Evolutionary conservation across 1,284 basidiomycete species (phyloP), one percentile per base, ranked within the genome.

Genomic region (Naganishia cerealis): DNA sequence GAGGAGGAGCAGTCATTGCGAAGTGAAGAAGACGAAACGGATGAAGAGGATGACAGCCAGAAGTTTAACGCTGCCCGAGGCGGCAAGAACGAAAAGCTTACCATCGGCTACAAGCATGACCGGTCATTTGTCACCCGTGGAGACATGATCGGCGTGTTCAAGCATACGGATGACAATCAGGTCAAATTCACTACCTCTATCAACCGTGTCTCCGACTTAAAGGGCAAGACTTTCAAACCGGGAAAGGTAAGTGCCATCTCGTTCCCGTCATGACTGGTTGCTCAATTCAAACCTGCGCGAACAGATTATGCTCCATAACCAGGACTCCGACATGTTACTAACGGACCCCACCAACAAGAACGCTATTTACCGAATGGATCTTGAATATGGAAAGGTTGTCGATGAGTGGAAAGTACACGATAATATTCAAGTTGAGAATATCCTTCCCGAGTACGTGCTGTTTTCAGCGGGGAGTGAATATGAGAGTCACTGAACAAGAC

Each of bases 321-420:
- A 96, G 86, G 96, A 99, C 79, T 86, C 88, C 43, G 92, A 93
- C 81, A 94, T 99, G 93, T 84, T 99, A 65, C 78, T 99, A 68
- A 91, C 93, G 86, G 91, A 97, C 76, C 89, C 92, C 1, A 77
- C 81, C 43, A 88, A 94, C 65, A 86, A 88, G n/a, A 87, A 94
- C 75, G 89, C 93, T 0, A 82, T 99, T 43, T 98, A 88, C 82
- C 88, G 85, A 73, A 88, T 99, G 86, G 96, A 99, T 80, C 87
- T 99, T 71, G 92, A 95, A 80, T 89, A 89, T 54, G 96, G 94
- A 58, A 96, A 98, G 82, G 89, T 99, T 50, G 93, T 99, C 9
- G 96, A 99, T 76, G 95, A 99, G 79, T 98, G 94, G 94, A 95
- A 94, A 78, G 88, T 99, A 18, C 90, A 94, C 76, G 93, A 97